These are phyloP conservation scores for Anastatica hierochuntica DNA, from an alignment of 345 rosid species.

Conservation along the genomic window DNA sequence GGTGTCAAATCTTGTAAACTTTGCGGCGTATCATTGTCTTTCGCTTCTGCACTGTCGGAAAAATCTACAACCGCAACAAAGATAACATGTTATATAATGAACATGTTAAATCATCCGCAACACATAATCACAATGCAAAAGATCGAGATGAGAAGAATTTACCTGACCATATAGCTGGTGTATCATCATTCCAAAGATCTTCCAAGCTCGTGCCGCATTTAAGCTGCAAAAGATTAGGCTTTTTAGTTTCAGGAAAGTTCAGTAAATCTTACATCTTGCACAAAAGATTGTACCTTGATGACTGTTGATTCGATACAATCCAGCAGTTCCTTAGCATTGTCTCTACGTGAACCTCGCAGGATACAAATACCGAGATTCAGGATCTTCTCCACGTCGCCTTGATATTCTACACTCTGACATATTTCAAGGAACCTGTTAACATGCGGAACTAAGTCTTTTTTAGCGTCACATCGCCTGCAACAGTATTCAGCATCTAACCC, in stretches of 20 bases:
- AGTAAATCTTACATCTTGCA: not conserved
- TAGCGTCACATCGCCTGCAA: slow-evolving; percentile 78
- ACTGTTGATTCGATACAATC: slow-evolving; percentile 39
- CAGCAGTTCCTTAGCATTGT: slow-evolving; percentile 38
- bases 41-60: slow-evolving; percentile 25
- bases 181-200: slow-evolving; percentile 47
- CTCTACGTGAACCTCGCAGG: slow-evolving; percentile 51
- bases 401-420: slow-evolving; percentile 44
- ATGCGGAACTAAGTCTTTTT: slow-evolving; percentile 55
- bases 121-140: too few species aligned
- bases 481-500: slow-evolving; percentile 82
- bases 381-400: slow-evolving; percentile 45
- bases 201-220: slow-evolving; percentile 44
- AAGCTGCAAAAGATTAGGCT: slow-evolving; percentile 12
- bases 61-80: slow-evolving; percentile 23
- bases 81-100: not conserved
- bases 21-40: slow-evolving; percentile 19
- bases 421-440: slow-evolving; percentile 41
- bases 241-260: slow-evolving; percentile 8
- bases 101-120: too few species aligned
- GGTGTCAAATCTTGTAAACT: slow-evolving; percentile 25
- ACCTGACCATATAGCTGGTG: slow-evolving; percentile 35
- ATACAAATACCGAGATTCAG: slow-evolving; percentile 49
- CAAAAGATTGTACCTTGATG: slow-evolving; percentile 30
- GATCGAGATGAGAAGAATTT: not conserved